Evolutionary conservation across 176 grass and related monocot genomes (phyloP), one percentile per base, ranked within the genome.

Genomic region (Cymbopogon citratus): DNA sequence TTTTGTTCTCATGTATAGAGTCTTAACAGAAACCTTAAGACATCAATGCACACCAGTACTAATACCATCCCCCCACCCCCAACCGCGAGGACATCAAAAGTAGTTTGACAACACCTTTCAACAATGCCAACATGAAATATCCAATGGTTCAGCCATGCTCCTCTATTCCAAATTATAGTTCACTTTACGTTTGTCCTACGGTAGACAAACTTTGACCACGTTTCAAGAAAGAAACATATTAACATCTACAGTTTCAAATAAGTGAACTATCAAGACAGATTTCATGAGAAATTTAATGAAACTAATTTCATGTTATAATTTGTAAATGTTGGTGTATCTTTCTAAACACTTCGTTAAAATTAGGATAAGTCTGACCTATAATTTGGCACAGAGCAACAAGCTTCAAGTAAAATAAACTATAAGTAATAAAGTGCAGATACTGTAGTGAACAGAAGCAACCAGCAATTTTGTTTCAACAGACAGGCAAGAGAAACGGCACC

Each of bases 401-500:
- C 52, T 43, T 51, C 48, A 80, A 33, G 36, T 24, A 28, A 24
- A 12, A 38, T 7, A 76, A 6, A 57, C 29, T 48, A 35, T 14
- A 60, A 0, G 1, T 52, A 52, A 51, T 19, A 52, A 59, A 59
- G 2, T 59, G 9, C 24, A 1, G 56, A 31, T 66, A 48, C 49
- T 49, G 19, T 68, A 48, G 15, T 9, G 62, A 64, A n/a, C 11
- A 33, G 63, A 88, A 64, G 39, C 7, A 45, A 28, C 15, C 4
- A 16, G 6, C 1, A 45, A 12, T 39, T 38, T 84, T 76, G 40
- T 3, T 26, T 18, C 15, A 78, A 46, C 56, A 60, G 3, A 6
- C 18, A 83, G 19, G 13, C 27, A 61, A 40, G 35, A 41, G 21
- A 36, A 61, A 72, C 9, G 7, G n/a, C 77, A 99, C 96, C 96